phyloP scores from a whole-genome alignment of 176 grass and related monocot species.

The Lolium rigidum region DNA sequence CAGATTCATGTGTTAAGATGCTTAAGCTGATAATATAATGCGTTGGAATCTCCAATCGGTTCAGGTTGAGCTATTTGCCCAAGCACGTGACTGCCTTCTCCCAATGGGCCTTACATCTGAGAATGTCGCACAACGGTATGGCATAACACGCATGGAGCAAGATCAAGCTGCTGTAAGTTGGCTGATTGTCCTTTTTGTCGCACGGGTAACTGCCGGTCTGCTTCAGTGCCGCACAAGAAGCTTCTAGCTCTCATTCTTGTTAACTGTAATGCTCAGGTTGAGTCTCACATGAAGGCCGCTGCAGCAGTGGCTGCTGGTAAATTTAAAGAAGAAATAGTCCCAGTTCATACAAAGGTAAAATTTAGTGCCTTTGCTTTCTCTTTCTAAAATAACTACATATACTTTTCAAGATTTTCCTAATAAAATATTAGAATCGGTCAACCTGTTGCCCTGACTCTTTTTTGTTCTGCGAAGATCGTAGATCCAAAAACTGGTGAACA shows the following conservation, averaged over 20 bases:
- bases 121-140: slow-evolving; percentile 87
- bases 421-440: neutral
- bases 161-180: slow-evolving; percentile 80
- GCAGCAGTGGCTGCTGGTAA: slow-evolving; percentile 73
- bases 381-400: slow-evolving; percentile 12
- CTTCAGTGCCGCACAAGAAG: neutral
- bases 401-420: neutral
- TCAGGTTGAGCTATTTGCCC: slow-evolving; percentile 80
- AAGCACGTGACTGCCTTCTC: slow-evolving; percentile 90
- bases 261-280: slow-evolving; percentile 66
- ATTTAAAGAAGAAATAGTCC: slow-evolving; percentile 96
- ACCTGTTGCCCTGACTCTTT: slow-evolving; percentile 21
- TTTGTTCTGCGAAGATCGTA: slow-evolving; percentile 59
- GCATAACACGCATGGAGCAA: slow-evolving; percentile 85
- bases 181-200: slow-evolving; percentile 28
- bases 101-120: slow-evolving; percentile 96
- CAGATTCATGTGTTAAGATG: slow-evolving; percentile 24
- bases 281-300: slow-evolving; percentile 90
- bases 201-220: neutral
- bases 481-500: slow-evolving; percentile 86
- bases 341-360: slow-evolving; percentile 77
- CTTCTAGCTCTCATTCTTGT: slow-evolving; percentile 37
- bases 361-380: slow-evolving; percentile 1
- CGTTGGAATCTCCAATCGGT: slow-evolving; percentile 29
- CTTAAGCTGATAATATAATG: slow-evolving; percentile 40